Conservation (phyloP, 2,329 filamentous ascomycete species). For the Colletotrichum kahawae region DNA sequence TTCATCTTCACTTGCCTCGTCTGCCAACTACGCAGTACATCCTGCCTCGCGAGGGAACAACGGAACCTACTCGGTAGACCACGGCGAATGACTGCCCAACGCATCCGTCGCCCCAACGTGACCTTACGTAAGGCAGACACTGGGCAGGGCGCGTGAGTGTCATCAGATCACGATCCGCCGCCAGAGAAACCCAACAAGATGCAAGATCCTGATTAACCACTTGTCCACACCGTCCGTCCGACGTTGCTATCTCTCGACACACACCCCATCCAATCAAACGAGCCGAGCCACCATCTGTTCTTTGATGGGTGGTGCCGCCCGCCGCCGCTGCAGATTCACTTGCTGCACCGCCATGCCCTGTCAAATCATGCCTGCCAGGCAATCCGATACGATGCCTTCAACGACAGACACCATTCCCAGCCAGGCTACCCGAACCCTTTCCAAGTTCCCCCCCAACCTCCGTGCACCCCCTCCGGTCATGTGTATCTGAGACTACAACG, state of each 20-base stretch:
- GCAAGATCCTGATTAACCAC: not conserved
- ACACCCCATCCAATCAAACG: not conserved
- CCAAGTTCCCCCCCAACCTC: not conserved
- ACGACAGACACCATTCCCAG: not conserved
- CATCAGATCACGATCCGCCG: not conserved
- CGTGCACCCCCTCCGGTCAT: constrained; percentile 5
- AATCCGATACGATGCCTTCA: constrained; percentile 2
- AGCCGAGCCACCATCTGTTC: not conserved
- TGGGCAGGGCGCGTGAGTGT: not conserved
- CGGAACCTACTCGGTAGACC: not conserved
- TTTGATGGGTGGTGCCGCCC: not conserved
- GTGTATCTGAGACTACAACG: constrained; percentile 8
- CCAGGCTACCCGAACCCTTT: not conserved
- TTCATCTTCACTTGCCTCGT: not conserved
- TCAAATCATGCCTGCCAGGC: not conserved
- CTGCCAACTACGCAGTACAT: not conserved
- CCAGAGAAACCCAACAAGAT: not conserved
- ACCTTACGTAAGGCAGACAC: not conserved
- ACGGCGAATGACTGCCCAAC: not conserved
- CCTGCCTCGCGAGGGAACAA: not conserved
- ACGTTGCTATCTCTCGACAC: not conserved
- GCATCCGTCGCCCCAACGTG: not conserved
- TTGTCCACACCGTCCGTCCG: not conserved
- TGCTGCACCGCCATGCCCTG: not conserved
- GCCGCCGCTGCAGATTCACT: not conserved